Evolutionary conservation across 345 rosid species (phyloP), one percentile per base, ranked within the genome.

Genomic region (Corchorus capsularis): DNA sequence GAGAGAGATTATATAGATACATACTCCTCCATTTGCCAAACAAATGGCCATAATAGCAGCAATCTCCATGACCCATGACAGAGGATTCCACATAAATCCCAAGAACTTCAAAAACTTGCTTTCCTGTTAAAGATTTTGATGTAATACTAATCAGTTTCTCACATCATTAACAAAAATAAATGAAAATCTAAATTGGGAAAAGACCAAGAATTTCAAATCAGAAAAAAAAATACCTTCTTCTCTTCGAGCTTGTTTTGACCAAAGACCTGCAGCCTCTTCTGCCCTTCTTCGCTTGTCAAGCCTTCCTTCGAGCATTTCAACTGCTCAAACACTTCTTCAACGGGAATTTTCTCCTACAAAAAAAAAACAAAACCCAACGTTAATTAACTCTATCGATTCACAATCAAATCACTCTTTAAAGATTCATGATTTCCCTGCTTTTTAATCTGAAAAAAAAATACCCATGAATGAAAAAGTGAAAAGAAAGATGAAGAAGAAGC

Each of bases 211-310:
- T n/a, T 9, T 11, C 4, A n/a, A 39, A 55, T 55, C 12, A 55
- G n/a, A 61, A 66, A 56, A 59, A 79, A 27, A 27, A 27, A 27
- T 81, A 72, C 86, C 73, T 85, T 85, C 79, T 91, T 95, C 90
- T 95, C 99, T 82, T 95, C 98, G 4, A 95, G 96, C 84, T 95
- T 95, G 89, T 95, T 95, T 69, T 85, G 92, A 47, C 99, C 99
- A 81, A 95, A 95, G 9, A 92, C 78, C 64, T 81, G 81, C 16
- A 93, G 83, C 90, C 99, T 85, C 64, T 87, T 89, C 27, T 85
- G 86, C 8, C 94, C 98, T 86, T 95, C 99, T 62, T 88, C 97
- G 3, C 78, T 70, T 4, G 92, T 77, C 69, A 95, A 75, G 7
- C 99, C 99, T 43, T 91, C 92, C 77, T 79, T 86, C 14, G 93